Evolutionary conservation across 2,329 filamentous ascomycete species (phyloP).

Genomic region (Sporothrix phasma): DNA sequence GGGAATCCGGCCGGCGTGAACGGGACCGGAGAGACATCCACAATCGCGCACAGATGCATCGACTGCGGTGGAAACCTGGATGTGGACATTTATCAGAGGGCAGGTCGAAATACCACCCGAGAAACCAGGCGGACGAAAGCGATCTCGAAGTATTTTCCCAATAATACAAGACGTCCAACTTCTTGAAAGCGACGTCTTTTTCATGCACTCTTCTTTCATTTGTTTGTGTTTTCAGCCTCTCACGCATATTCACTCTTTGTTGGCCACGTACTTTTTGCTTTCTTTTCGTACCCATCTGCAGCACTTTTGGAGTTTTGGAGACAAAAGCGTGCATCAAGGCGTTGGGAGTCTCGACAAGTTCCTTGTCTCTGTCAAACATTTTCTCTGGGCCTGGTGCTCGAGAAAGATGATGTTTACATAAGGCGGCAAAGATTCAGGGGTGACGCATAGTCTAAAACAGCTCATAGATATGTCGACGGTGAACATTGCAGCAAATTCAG

Average conservation of each 20-base stretch:
- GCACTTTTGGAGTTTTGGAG: too few relatives aligned
- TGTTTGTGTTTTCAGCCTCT: background rate
- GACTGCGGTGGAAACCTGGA: background rate
- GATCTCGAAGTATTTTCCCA: background rate
- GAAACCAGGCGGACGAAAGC: background rate
- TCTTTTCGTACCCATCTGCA: too few relatives aligned
- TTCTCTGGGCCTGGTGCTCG: background rate
- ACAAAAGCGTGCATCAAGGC: too few relatives aligned
- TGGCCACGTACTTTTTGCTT: too few relatives aligned
- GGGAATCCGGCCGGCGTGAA: background rate
- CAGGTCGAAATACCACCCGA: background rate
- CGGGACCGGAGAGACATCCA: background rate
- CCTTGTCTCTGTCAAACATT: background rate
- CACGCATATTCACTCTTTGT: background rate
- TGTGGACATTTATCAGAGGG: too few relatives aligned
- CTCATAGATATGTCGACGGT: too few relatives aligned
- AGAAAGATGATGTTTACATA: background rate
- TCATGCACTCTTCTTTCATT: background rate
- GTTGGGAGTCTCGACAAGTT: too few relatives aligned
- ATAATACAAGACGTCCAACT: conserved; percentile 2
- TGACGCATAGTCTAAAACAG: background rate
- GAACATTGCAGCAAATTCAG: too few relatives aligned
- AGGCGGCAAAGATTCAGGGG: background rate
- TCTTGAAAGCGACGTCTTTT: background rate
- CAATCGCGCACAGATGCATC: background rate